Evolutionary conservation across 2,329 filamentous ascomycete species (phyloP), one percentile per base, ranked within the genome.

Genomic region (Epichloe uncinata): DNA sequence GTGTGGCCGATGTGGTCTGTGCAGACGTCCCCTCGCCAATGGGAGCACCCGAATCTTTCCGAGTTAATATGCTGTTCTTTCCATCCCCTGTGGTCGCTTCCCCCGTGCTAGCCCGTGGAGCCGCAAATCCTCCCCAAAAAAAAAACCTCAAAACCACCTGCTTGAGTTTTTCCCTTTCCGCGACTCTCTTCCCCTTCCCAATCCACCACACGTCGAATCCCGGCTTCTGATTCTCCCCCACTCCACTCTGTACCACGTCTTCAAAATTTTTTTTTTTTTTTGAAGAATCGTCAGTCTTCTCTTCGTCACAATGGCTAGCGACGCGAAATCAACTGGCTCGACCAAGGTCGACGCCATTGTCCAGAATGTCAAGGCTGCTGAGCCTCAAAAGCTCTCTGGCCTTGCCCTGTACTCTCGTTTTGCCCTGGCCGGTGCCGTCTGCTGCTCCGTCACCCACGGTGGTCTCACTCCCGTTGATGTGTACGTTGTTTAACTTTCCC

Each of bases 401-500:
- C 4, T 89, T 59, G 74, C 69, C 53, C 87, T 98, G 63, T 97
- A 97, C 84, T 87, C 87, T 63, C 82, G 88, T 73, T 96, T 96
- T 77, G 91, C 93, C 73, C 85, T 98, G 64, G 90, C 93, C 64
- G 93, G 93, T 74, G 93, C 93, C 63, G 76, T 97, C 78, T 96
- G 93, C 84, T 98, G 93, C 74, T 93, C 90, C 63, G 76, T 97
- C 74, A 98, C 93, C 67, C 93, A 98, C 81, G 93, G 91, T 72
- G 85, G 79, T 66, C 83, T 97, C 64, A 98, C 93, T 61, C 93
- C 93, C 67, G 89, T 98, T 72, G 93, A 98, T 86, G 93, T 98
- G 91, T 97, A 93, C 73, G 91, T 87, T 43, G n/a, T n/a, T 8
- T 2, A n/a, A 15, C 6, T 42, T 37, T 13, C 18, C n/a, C 13